Evolutionary conservation across 257 asterid species (phyloP), one percentile per base, ranked within the genome.

Genomic region (Ligustrum vulgare): DNA sequence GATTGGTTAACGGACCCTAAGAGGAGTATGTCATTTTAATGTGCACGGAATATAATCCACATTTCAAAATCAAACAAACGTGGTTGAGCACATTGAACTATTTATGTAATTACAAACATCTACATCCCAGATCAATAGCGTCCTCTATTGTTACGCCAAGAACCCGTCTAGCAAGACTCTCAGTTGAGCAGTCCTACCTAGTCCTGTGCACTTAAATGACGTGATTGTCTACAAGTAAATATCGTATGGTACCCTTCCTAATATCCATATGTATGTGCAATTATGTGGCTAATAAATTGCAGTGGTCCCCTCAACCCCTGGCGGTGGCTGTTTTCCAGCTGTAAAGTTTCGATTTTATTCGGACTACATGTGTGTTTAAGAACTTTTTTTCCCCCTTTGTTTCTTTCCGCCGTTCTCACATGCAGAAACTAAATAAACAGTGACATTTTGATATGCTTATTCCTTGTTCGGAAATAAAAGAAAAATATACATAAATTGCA

Each of bases 261-360:
- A 63, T 23, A 71, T 16, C 31, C 54, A 58, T 63, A 49, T 8
- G 9, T 11, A 20, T 23, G 67, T 23, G 16, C 39, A 71, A 71
- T 47, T 64, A 49, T 66, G 63, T 39, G 65, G 54, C 25, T 36
- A 18, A 39, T 9, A 20, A 63, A 20, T 35, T 15, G 73, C 12
- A 71, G 78, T 10, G 66, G 77, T 75, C 80, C 82, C 79, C 62
- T 15, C 33, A 28, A 31, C 54, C 41, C 72, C 41, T 34, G 56
- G 54, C 49, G 72, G 28, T 34, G 39, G 80, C 70, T 72, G 69
- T 72, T 75, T 75, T 78, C 37, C 67, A 77, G 88, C 88, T 84
- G 86, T 84, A 79, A 84, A 82, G 86, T 68, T 76, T 33, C 33
- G 75, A 60, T 22, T 36, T 22, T 58, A 39, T 28, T 20, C 67